These are phyloP conservation scores for Gymnopus androsaceus DNA, from an alignment of 1,284 basidiomycete species.

Conservation along the genomic window DNA sequence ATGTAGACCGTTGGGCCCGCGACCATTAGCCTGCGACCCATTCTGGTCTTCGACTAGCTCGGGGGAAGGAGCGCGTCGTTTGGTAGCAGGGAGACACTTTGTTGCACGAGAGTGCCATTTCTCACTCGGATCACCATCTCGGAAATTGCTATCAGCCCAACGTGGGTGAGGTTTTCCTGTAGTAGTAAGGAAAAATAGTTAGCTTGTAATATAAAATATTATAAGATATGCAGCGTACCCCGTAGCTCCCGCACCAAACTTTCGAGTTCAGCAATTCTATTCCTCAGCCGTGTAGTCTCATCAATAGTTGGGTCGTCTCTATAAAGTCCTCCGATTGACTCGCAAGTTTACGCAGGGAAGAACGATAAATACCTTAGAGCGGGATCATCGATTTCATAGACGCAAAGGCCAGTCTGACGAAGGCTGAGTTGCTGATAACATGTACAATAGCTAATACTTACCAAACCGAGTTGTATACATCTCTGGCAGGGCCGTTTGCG, in stretches of 20 bases:
- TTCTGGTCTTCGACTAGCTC: conserved; percentile 36
- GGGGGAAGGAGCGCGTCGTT: conserved; percentile 41
- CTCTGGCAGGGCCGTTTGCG: conserved; percentile 84
- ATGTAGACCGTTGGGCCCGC: conserved; percentile 29
- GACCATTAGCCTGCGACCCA: conserved; percentile 28
- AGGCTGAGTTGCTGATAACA: background rate
- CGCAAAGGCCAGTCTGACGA: conserved; percentile 81
- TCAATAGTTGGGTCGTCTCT: conserved; percentile 84
- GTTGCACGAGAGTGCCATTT: conserved; percentile 83
- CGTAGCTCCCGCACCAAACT: conserved; percentile 82
- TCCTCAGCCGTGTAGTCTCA: conserved; percentile 79
- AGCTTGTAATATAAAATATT: background rate
- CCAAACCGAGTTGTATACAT: conserved; percentile 80
- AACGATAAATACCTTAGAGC: conserved; percentile 62
- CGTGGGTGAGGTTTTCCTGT: conserved; percentile 80
- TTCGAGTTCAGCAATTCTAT: conserved; percentile 87
- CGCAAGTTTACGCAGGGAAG: conserved; percentile 7
- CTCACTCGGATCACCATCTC: conserved; percentile 75
- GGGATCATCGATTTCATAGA: conserved; percentile 90
- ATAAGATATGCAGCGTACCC: conserved; percentile 46
- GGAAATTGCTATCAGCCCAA: conserved; percentile 76
- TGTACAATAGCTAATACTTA: conserved; percentile 37
- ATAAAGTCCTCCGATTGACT: conserved; percentile 21
- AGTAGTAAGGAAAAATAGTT: background rate
- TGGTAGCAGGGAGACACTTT: conserved; percentile 51